Evolutionary conservation across 768 basidiomycete species (phyloP), one percentile per base, ranked within the genome.

Genomic region (Xerocomellus intermedius): DNA sequence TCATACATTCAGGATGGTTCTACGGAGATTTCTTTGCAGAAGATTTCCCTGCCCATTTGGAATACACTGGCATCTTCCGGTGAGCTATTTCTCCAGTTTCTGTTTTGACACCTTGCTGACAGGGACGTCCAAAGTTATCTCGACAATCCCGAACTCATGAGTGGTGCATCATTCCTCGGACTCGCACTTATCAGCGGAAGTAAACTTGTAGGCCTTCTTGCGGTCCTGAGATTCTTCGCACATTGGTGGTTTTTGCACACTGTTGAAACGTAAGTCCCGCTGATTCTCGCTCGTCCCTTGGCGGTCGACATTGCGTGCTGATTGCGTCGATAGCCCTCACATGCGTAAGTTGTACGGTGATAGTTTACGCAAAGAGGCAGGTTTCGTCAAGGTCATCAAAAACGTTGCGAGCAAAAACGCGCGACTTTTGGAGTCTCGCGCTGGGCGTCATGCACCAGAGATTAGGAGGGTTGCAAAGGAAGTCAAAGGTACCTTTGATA

Each of bases 21-120:
- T 99, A 97, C 62, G 94, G 94, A 22, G 93, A 96, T 73, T 96
- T 96, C 75, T 95, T 95, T 78, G 88, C 95, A 74, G 92, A 96
- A 64, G 89, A 94, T 58, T 95, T 91, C 70, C 93, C 96, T 4
- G 75, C 89, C 0, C 84, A 91, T 56, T 76, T 98, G 9, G 93
- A 95, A 55, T 98, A 98, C 69, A 95, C 94, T 49, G 97, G 97
- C 32, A 98, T 99, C 61, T 99, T 96, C 74, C 85, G 96, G 85
- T 94, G 64, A 47, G 75, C 63, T 38, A 35, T 48, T 51, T 36
- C 46, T 37, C 35, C 38, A 33, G 12, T 22, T 37, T 12, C 10
- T n/a, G 9, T 45, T 39, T 33, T 13, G 16, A 24, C 16, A 8
- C 9, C 9, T 24, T 38, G 38, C 42, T 41, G 52, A 54, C n/a